Evolutionary conservation across 305 asterid genomes (phyloP), one percentile per base, ranked within the genome.

Genomic region (Fraxinus ornus): DNA sequence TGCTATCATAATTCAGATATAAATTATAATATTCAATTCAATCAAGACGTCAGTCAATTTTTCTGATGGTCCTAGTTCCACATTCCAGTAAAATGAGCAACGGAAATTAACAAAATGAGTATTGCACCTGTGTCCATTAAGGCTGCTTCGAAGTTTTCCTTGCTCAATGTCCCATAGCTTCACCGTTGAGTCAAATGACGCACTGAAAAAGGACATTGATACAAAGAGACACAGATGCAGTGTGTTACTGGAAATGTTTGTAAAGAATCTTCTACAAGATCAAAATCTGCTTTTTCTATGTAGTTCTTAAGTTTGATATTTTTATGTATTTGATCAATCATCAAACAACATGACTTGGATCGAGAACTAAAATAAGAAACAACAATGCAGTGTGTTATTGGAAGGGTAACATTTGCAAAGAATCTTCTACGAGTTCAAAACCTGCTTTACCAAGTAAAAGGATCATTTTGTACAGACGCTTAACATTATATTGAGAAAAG

Each of bases 101-200:
- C 15, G 15, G 8, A 22, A 62, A 62, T 74, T 5, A 64, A 21
- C 41, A 21, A 41, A 55, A n/a, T 5, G 10, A n/a, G 26, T n/a
- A n/a, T 8, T 44, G 41, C 39, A 87, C 89, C 88, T 84, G 83
- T 87, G 87, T 17, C 85, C 89, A 60, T 64, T 80, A 74, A 87
- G 55, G 85, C 78, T 87, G 84, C 28, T 3, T 47, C 74, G 78
- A 68, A 74, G 77, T 80, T 76, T 73, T 24, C 89, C 89, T 22
- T 26, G 68, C 70, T 82, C 83, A 24, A 80, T 70, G 80, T 87
- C 83, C 89, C 89, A 87, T 8, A 84, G 79, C 86, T 84, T 87
- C 52, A 87, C 86, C 3, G 83, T 87, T 68, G 89, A 84, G 77
- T 87, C 89, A 82, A 75, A 82, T 36, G 89, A 87, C 13, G 86